phyloP scores from a whole-genome alignment of 768 basidiomycete genomes.

The Lentinus tigrinus region DNA sequence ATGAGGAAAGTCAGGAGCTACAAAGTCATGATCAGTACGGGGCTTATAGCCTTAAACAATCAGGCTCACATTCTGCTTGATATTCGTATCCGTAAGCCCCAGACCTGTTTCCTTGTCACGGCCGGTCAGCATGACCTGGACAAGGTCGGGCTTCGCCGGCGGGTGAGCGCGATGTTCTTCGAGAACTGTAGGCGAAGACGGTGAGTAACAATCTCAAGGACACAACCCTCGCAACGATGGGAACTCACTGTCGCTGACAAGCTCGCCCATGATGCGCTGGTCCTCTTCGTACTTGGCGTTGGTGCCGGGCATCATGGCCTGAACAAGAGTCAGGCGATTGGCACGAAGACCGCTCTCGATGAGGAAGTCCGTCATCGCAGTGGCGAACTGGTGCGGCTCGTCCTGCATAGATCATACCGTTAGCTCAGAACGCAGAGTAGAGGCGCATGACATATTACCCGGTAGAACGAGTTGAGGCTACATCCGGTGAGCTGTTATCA shows the following conservation, averaged over 20 bases:
- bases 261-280: constrained; percentile 36
- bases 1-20: constrained; percentile 51
- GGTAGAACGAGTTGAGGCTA: constrained; percentile 49
- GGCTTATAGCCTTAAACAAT: too few species aligned
- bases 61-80: constrained; percentile 38
- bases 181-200: constrained; percentile 31
- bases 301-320: constrained; percentile 34
- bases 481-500: neutral
- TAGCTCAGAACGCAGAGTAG: too few species aligned
- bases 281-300: constrained; percentile 41
- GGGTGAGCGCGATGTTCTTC: constrained; percentile 37
- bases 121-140: constrained; percentile 43
- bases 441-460: constrained; percentile 19
- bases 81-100: constrained; percentile 39
- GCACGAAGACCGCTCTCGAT: constrained; percentile 36
- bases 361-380: constrained; percentile 44
- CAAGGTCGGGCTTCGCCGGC: constrained; percentile 40
- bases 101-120: constrained; percentile 45
- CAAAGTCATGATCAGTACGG: neutral
- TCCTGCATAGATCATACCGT: constrained; percentile 21
- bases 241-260: constrained; percentile 40
- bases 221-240: neutral
- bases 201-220: neutral
- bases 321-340: constrained; percentile 34
- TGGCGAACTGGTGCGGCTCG: constrained; percentile 37